Conservation (phyloP, 2,329 filamentous ascomycete species). For the Xylariaceae sp. region DNA sequence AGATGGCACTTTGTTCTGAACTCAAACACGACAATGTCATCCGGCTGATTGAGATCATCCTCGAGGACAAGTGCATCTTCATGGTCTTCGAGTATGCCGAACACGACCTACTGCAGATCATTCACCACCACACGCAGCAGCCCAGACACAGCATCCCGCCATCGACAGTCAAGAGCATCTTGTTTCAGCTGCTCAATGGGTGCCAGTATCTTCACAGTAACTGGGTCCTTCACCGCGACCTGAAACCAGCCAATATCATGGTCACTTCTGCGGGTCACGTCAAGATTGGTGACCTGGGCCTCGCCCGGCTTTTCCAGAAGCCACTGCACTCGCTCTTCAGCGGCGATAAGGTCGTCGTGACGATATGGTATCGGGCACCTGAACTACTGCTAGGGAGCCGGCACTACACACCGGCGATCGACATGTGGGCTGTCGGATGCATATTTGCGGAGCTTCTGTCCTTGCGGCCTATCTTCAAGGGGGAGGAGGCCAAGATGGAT, state of each 20-base stretch:
- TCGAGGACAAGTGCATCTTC: conserved; percentile 98
- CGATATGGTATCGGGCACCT: conserved; percentile 97
- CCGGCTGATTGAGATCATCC: conserved; percentile 89
- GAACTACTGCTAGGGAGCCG: conserved; percentile 89
- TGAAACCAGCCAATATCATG: conserved; percentile 99
- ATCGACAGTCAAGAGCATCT: conserved; percentile 86
- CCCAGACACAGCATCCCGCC: conserved; percentile 88
- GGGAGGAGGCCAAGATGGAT: conserved; percentile 99
- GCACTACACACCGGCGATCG: conserved; percentile 97
- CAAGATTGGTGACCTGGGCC: conserved; percentile 91
- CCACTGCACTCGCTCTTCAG: conserved; percentile 89
- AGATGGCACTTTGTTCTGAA: conserved; percentile 97
- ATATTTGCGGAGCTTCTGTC: conserved; percentile 96
- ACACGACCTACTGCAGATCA: conserved; percentile 96
- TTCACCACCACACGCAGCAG: conserved; percentile 94
- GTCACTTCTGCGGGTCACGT: conserved; percentile 90
- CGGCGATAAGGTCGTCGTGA: conserved; percentile 97
- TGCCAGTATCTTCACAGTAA: conserved; percentile 94
- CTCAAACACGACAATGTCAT: conserved; percentile 89
- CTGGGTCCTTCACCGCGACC: conserved; percentile 95
- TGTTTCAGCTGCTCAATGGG: conserved; percentile 95
- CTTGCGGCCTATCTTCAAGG: conserved; percentile 94
- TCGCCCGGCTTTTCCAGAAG: conserved; percentile 93
- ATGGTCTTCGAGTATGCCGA: conserved; percentile 99
- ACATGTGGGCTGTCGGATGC: conserved; percentile 97